These are phyloP conservation scores for Paecilomyces formosus DNA, from an alignment of 2,329 filamentous ascomycete species.

Conservation along the genomic window DNA sequence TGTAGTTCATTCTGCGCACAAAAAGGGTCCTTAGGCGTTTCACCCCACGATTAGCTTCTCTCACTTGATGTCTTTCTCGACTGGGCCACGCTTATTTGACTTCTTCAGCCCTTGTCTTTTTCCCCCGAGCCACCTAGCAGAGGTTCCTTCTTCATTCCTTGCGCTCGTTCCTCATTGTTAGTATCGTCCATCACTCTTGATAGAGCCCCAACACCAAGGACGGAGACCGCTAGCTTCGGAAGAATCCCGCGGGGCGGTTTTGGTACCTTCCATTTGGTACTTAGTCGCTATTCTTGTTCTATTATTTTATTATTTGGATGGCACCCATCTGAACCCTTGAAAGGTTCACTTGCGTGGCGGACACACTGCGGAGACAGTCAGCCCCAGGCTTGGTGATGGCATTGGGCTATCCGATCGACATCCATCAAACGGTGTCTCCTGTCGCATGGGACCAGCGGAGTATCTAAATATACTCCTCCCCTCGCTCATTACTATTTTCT, in stretches of 20 bases:
- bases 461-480: neutral
- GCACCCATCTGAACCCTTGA: neutral
- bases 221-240: neutral
- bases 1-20: conserved; percentile 5
- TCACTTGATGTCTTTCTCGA: conserved; percentile 1
- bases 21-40: conserved; percentile 21
- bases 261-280: neutral
- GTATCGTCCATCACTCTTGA: neutral
- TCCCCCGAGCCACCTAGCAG: neutral
- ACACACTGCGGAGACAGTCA: neutral
- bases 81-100: neutral
- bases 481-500: neutral
- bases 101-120: neutral
- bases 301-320: neutral
- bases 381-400: neutral
- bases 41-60: conserved; percentile 24
- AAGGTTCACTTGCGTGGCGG: neutral
- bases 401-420: neutral
- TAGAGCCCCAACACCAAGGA: neutral
- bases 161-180: neutral
- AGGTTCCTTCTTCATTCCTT: neutral
- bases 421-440: neutral
- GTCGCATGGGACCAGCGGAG: neutral
- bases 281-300: neutral
- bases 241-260: neutral